A percentile compares a stretch with the other conserved stretches of the same genome.
These are phyloP conservation scores for Moniliophthora roreri DNA, from an alignment of 1,284 basidiomycete species.

Conservation along the genomic window DNA sequence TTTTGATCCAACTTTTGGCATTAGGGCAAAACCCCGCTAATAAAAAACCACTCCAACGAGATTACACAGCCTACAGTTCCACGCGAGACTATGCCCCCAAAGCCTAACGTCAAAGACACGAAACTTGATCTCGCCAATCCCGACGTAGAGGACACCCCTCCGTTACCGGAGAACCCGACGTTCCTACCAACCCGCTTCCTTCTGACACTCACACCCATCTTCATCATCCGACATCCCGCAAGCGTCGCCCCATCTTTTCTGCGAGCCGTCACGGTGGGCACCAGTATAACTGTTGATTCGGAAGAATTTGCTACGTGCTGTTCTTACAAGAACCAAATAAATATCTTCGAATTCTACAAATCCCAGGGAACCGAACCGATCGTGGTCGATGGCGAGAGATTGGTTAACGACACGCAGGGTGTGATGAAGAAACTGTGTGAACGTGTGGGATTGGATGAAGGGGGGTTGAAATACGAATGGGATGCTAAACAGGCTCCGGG, in stretches of 20 bases:
- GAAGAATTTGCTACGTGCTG: neutral
- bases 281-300: neutral
- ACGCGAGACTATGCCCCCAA: neutral
- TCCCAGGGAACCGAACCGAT: neutral
- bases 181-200: neutral
- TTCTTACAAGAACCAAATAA: neutral
- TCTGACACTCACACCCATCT: constrained; percentile 1
- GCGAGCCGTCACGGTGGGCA: neutral
- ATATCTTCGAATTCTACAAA: neutral
- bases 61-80: neutral
- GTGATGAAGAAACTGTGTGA: neutral
- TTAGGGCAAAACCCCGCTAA: neutral
- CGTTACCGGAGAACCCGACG: too few relatives aligned
- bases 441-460: neutral
- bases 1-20: neutral
- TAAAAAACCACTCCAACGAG: neutral
- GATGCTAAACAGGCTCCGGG: neutral
- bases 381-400: neutral
- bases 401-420: neutral
- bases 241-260: neutral
- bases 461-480: neutral
- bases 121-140: neutral
- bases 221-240: constrained; percentile 1
- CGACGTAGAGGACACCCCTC: neutral
- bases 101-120: neutral